phyloP scores from a whole-genome alignment of 257 asterid genomes.

The Galeopsis tetrahit region DNA sequence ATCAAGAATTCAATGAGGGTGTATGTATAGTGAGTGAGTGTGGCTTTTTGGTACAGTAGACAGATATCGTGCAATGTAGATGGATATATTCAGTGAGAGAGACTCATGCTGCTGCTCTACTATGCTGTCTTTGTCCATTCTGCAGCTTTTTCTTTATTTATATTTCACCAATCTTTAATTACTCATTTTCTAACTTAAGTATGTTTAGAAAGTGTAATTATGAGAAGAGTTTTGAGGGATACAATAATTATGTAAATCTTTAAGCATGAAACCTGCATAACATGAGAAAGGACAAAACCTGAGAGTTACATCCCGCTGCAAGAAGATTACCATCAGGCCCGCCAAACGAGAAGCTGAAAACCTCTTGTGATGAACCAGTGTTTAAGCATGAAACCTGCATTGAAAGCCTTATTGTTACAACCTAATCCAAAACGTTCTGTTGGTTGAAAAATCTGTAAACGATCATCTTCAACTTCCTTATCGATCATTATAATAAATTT shows the following conservation, averaged over 20 bases:
- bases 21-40: constrained; percentile 11
- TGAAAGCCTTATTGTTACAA: constrained; percentile 24
- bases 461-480: not conserved
- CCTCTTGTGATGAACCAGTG: constrained; percentile 71
- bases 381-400: constrained; percentile 71
- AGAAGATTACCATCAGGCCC: constrained; percentile 77
- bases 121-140: constrained; percentile 36
- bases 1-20: not conserved
- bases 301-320: constrained; percentile 77
- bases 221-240: no score
- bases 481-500: not conserved
- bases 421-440: not conserved
- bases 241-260: no score
- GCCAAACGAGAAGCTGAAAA: constrained; percentile 90
- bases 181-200: no score
- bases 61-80: not conserved
- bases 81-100: constrained; percentile 31
- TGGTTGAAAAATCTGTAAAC: not conserved
- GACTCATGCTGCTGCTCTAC: constrained; percentile 29
- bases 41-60: constrained; percentile 26
- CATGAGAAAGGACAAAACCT: constrained; percentile 49
- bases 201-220: no score
- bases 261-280: no score
- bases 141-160: not conserved
- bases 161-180: no score